Evolutionary conservation across 192 early-diverging fungal genomes (phyloP).

Genomic region (Obelidium mucronatum): DNA sequence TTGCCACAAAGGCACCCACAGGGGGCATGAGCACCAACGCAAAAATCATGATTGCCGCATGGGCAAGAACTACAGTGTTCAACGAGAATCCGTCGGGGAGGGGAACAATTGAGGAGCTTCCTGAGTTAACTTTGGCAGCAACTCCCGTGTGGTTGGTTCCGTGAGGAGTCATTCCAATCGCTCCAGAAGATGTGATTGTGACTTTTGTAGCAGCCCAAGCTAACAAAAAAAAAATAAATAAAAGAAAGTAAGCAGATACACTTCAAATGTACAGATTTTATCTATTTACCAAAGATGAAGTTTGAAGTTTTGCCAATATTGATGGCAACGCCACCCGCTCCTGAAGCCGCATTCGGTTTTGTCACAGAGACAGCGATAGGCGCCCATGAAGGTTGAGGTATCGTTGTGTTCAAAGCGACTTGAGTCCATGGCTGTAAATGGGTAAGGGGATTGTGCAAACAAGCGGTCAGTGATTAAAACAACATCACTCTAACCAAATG

Average conservation of each 20-base stretch:
- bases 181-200: neutral
- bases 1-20: constrained; percentile 13
- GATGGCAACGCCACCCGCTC: neutral
- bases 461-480: too few relatives aligned
- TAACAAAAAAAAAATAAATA: neutral
- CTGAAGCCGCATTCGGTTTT: neutral
- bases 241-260: too few relatives aligned
- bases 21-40: constrained; percentile 13
- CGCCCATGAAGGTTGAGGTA: constrained; percentile 9
- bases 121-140: neutral
- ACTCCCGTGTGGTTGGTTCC: neutral
- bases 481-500: neutral
- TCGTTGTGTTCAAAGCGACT: constrained; percentile 5
- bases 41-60: constrained; percentile 7
- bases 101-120: neutral
- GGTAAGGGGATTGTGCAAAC: neutral
- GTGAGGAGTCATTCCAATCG: neutral
- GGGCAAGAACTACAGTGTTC: neutral
- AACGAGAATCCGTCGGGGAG: neutral
- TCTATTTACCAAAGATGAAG: constrained; percentile 21
- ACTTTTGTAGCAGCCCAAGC: neutral
- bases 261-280: too few relatives aligned
- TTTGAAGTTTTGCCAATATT: neutral
- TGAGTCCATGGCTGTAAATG: neutral
- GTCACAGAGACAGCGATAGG: constrained; percentile 12